A percentile compares a stretch with the other conserved stretches of the same genome.
Evolutionary conservation across 1,139 yeast genomes (phyloP).

Genomic region (Yamadazyma songkhlaensis): DNA sequence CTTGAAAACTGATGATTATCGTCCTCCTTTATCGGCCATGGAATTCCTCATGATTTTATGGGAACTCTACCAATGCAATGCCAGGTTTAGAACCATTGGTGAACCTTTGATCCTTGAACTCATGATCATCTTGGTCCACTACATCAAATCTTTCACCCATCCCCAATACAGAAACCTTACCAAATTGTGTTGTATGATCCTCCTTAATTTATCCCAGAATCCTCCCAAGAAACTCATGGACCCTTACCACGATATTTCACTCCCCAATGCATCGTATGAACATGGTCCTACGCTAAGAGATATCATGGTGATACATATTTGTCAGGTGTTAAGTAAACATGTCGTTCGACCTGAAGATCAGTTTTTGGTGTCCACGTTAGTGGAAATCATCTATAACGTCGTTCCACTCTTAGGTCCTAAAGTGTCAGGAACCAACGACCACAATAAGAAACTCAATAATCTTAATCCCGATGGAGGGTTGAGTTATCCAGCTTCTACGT

Average conservation of each 20-base stretch:
- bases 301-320: constrained; percentile 53
- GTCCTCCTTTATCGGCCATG: constrained; percentile 48
- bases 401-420: constrained; percentile 36
- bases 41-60: constrained; percentile 65
- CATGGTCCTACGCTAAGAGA: constrained; percentile 46
- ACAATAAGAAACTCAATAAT: constrained; percentile 27
- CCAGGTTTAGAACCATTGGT: constrained; percentile 45
- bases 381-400: constrained; percentile 60
- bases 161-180: constrained; percentile 44
- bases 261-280: too few relatives aligned
- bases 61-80: constrained; percentile 77
- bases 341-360: constrained; percentile 7
- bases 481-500: constrained; percentile 58
- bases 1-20: constrained; percentile 24
- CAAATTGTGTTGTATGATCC: constrained; percentile 57
- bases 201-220: constrained; percentile 61
- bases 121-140: constrained; percentile 52
- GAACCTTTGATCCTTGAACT: constrained; percentile 53
- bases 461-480: constrained; percentile 44
- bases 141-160: constrained; percentile 46
- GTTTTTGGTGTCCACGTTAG: constrained; percentile 36
- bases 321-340: constrained; percentile 21
- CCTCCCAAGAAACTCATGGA: constrained; percentile 34
- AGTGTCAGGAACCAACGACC: constrained; percentile 20
- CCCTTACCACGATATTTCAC: constrained; percentile 23